A percentile compares a stretch with the other conserved stretches of the same genome.
These are phyloP conservation scores for Amphichorda felina DNA, from an alignment of 2,329 filamentous ascomycete species.

Conservation along the genomic window DNA sequence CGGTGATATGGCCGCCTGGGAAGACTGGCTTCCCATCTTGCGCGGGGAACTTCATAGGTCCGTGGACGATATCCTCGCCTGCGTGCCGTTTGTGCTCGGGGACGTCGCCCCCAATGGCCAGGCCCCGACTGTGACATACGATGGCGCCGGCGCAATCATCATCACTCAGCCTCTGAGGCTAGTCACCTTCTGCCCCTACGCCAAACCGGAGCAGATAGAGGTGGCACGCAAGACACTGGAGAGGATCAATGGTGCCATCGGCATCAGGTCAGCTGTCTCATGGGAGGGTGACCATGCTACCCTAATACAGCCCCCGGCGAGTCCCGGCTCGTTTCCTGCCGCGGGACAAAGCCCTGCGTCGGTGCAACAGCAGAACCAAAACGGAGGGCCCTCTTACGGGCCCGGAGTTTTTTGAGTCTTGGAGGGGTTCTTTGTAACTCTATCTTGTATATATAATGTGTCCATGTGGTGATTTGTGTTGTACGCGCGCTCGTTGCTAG, in stretches of 20 bases:
- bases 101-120: conserved; percentile 12
- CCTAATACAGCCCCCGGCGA: too few species aligned
- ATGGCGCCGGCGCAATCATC: conserved; percentile 17
- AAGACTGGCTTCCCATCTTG: conserved; percentile 8
- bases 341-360: too few species aligned
- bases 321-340: too few species aligned
- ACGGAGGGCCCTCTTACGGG: too few species aligned
- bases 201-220: conserved; percentile 10
- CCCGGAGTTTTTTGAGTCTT: too few species aligned
- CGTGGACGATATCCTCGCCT: conserved; percentile 17
- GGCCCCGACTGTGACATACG: conserved; percentile 11
- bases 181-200: conserved; percentile 16
- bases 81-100: conserved; percentile 18
- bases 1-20: conserved; percentile 1
- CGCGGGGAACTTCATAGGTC: conserved; percentile 11
- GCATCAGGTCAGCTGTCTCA: conserved; percentile 14
- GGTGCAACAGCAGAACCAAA: too few species aligned
- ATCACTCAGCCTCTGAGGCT: conserved; percentile 18
- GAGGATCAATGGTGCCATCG: conserved; percentile 15
- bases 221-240: conserved; percentile 10
- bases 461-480: too few species aligned
- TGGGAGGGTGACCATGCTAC: not conserved
- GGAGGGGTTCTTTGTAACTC: too few species aligned
- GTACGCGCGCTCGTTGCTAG: too few species aligned
- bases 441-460: too few species aligned